Percentiles rank a stretch among this genome's conserved stretches.
Evolutionary conservation across 2,329 filamentous ascomycete genomes (phyloP).

Genomic region (Aspergillus puulaauensis): DNA sequence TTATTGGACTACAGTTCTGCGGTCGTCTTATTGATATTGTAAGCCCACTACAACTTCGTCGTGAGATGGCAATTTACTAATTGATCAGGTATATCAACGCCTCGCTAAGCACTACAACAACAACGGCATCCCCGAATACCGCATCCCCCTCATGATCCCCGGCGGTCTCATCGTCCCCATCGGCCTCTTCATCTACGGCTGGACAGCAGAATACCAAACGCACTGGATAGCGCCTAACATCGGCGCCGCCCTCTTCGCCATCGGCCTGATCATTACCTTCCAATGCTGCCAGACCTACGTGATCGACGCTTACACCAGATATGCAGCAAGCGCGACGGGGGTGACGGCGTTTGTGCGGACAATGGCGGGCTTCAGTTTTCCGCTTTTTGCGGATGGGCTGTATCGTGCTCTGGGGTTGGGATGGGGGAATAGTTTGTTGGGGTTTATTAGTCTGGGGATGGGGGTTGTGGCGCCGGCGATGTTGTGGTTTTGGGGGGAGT

Average conservation of each 20-base stretch:
- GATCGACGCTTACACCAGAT: conserved; percentile 33
- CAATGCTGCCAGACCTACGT: conserved; percentile 36
- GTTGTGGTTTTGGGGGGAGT: conserved; percentile 48
- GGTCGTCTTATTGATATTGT: conserved; percentile 10
- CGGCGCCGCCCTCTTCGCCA: conserved; percentile 48
- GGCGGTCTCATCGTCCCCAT: conserved; percentile 53
- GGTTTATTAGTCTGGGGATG: conserved; percentile 32
- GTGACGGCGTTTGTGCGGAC: conserved; percentile 28
- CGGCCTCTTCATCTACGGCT: conserved; percentile 59
- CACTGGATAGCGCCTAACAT: conserved; percentile 58
- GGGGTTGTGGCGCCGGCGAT: conserved; percentile 46
- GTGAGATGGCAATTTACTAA: no score
- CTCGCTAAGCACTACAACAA: conserved; percentile 45
- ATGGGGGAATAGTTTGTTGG: conserved; percentile 38
- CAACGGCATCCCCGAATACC: conserved; percentile 56
- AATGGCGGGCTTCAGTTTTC: conserved; percentile 35
- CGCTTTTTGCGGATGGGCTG: conserved; percentile 35
- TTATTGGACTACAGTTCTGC: conserved; percentile 51
- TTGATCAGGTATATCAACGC: conserved; percentile 40
- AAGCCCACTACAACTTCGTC: not conserved
- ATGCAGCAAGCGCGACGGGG: conserved; percentile 32
- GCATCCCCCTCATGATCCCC: conserved; percentile 58
- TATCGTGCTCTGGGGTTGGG: conserved; percentile 28
- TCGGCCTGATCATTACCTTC: conserved; percentile 41
- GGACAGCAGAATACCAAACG: conserved; percentile 49